Conservation (phyloP, 192 early-diverging fungal species). For the Phycomyces blakesleeanus region DNA sequence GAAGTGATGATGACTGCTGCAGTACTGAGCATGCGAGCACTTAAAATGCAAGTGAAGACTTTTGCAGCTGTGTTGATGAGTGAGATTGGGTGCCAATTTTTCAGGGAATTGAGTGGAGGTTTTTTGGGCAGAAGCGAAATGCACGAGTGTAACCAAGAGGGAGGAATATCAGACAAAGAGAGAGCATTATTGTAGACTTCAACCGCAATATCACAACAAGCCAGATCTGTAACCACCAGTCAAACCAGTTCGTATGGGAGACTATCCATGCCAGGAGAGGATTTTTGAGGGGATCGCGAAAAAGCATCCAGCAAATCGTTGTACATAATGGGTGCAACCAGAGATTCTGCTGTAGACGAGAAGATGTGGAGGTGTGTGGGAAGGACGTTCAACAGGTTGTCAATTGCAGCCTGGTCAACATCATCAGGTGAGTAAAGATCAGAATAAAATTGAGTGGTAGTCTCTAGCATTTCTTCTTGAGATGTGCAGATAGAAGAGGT, state of each 20-base stretch:
- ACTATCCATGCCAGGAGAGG: slow-evolving; percentile 20
- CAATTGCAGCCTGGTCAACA: slow-evolving; percentile 1
- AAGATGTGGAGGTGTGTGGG: background rate
- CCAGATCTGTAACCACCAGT: background rate
- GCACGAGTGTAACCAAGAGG: slow-evolving; percentile 7
- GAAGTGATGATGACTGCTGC: background rate
- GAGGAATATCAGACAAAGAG: background rate
- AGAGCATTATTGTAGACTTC: slow-evolving; percentile 16
- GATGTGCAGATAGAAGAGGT: background rate
- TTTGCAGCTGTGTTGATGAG: slow-evolving; percentile 19
- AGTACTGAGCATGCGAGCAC: background rate
- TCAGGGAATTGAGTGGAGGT: slow-evolving; percentile 4
- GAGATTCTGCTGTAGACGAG: background rate
- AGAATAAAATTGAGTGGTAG: background rate
- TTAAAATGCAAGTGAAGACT: slow-evolving; percentile 11
- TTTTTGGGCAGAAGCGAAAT: slow-evolving; percentile 22
- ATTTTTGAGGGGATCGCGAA: background rate
- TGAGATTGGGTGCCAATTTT: slow-evolving; percentile 13
- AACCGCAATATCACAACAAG: background rate
- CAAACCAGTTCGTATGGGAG: slow-evolving; percentile 24
- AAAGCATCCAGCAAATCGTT: background rate
- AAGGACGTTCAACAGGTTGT: background rate
- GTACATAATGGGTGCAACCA: background rate
- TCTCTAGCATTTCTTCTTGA: background rate
- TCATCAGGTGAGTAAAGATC: background rate